Evolutionary conservation across 169 alveolate species (phyloP), one percentile per base, ranked within the genome.

Genomic region (Eimeria zaria): DNA sequence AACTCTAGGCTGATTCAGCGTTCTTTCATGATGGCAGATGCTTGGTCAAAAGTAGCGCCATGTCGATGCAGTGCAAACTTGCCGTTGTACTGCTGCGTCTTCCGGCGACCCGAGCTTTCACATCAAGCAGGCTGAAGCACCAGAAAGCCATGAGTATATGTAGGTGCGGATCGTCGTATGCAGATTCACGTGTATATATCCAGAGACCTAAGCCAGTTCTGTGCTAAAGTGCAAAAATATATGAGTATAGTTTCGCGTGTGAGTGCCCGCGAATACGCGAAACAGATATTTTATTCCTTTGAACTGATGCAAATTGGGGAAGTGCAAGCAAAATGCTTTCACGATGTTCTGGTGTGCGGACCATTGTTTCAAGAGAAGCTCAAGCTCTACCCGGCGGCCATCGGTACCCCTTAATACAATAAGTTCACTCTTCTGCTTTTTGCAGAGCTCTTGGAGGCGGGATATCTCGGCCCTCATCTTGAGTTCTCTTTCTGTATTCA

Each of bases 341-440:
- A 22, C 27, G 27, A n/a, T 67, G 24, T 27, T 9, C 78, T 11
- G 53, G 83, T 39, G 67, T 8, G 62, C 93, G 4, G 58, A 87
- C 93, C 93, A 87, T 39, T 87, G 93, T 64, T 62, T 87, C 93
- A 87, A 87, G 36, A 87, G 64, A 58, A 87, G 64, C 83, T 87
- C 93, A 24, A 87, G 93, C 20, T 87, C 83, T 71, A 87, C 80
- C 41, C 93, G 93, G 30, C 93, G 93, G 62, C 93, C 81, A 39
- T 87, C 93, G 44, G 93, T 60, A 51, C 62, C 93, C 46, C n/a
- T 87, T 64, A 87, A 24, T 6, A 87, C 36, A 46, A 62, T 58
- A 30, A 87, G 93, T 62, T 87, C 93, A 39, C 83, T 30, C 83
- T 62, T 87, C 48, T 87, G 93, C 64, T 62, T 87, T 9, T 36